phyloP scores from a whole-genome alignment of 2,329 filamentous ascomycete species.

The Xylogone sp. region DNA sequence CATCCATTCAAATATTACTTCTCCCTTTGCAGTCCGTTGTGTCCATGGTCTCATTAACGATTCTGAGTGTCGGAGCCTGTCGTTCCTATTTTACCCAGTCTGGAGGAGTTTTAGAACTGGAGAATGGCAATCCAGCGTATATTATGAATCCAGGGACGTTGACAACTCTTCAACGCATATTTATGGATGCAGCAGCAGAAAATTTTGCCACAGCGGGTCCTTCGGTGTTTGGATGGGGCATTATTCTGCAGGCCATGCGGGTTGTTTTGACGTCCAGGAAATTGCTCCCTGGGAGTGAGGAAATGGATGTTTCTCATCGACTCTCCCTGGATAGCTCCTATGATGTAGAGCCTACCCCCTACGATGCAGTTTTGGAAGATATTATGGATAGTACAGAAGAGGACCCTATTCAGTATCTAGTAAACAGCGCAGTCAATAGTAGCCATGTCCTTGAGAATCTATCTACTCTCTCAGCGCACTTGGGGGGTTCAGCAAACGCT shows the following conservation, averaged over 20 bases:
- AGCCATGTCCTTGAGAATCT: constrained; percentile 46
- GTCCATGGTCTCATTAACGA: constrained; percentile 65
- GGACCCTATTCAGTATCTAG: constrained; percentile 42
- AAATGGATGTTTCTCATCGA: constrained; percentile 3
- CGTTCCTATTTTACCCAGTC: not conserved
- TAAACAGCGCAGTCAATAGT: constrained; percentile 39
- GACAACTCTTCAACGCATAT: constrained; percentile 68
- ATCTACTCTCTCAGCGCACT: constrained; percentile 36
- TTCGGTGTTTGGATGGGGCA: constrained; percentile 75
- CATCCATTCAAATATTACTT: constrained; percentile 36
- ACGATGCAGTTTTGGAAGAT: constrained; percentile 41
- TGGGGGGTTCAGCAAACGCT: constrained; percentile 30
- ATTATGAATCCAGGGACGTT: constrained; percentile 67
- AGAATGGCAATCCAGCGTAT: constrained; percentile 45
- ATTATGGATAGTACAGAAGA: constrained; percentile 31
- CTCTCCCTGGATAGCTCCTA: constrained; percentile 3
- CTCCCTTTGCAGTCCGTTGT: constrained; percentile 66
- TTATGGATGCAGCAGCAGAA: constrained; percentile 55
- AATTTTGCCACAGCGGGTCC: constrained; percentile 64
- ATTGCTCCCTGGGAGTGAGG: constrained; percentile 21
- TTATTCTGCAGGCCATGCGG: constrained; percentile 67
- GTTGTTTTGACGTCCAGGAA: constrained; percentile 34
- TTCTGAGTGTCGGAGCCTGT: constrained; percentile 53
- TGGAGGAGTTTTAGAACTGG: not conserved
- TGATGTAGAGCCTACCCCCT: constrained; percentile 28